Conservation (phyloP, 2,329 filamentous ascomycete species). For the Phyllosticta capitalensis region DNA sequence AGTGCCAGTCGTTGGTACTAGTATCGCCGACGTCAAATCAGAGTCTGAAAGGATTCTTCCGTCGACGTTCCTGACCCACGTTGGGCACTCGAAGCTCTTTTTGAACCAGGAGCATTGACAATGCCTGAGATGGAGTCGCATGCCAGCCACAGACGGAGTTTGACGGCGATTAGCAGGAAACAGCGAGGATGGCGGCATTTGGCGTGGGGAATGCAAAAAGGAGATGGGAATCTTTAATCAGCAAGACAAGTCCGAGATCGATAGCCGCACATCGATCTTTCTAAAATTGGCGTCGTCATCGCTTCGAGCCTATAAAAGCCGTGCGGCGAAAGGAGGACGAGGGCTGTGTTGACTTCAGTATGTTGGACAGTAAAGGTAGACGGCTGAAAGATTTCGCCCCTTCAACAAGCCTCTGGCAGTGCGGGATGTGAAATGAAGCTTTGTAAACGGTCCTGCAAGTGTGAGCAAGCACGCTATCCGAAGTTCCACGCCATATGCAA, state of each 20-base stretch:
- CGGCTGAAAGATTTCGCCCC: too few species aligned
- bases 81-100: too few species aligned
- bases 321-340: too few species aligned
- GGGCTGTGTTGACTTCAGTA: neutral
- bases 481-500: neutral
- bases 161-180: neutral
- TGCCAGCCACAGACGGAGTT: too few species aligned
- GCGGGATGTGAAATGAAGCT: too few species aligned
- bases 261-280: neutral
- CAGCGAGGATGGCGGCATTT: neutral
- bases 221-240: neutral
- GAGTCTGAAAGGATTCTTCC: too few species aligned
- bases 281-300: neutral
- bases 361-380: neutral
- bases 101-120: too few species aligned
- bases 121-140: too few species aligned
- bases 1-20: too few species aligned
- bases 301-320: neutral
- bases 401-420: too few species aligned
- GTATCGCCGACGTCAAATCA: too few species aligned
- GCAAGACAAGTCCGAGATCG: neutral
- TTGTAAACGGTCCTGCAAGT: neutral
- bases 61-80: too few species aligned
- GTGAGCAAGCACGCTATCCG: neutral
- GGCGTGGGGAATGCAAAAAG: neutral